phyloP scores from a whole-genome alignment of 495 filamentous ascomycete genomes.

The Hypomontagnella submonticulosa region DNA sequence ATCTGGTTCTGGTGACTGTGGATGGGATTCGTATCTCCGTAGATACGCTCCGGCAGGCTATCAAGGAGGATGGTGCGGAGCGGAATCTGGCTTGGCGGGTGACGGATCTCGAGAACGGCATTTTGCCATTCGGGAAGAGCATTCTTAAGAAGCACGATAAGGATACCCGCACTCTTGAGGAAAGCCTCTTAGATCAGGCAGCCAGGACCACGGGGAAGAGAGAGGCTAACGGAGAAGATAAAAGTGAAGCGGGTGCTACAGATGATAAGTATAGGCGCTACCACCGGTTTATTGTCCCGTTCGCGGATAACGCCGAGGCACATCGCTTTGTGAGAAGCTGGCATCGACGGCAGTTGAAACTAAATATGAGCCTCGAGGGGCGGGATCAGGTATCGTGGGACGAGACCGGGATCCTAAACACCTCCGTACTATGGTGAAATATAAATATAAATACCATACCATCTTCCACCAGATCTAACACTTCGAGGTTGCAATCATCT shows the following conservation, averaged over 20 bases:
- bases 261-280: slow-evolving; percentile 31
- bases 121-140: slow-evolving; percentile 44
- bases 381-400: slow-evolving; percentile 36
- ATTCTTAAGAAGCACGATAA: slow-evolving; percentile 34
- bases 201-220: not conserved
- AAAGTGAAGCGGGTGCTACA: not conserved
- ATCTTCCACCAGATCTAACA: not conserved
- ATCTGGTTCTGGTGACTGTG: slow-evolving; percentile 58
- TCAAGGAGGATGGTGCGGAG: slow-evolving; percentile 57
- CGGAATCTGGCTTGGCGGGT: slow-evolving; percentile 59
- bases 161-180: slow-evolving; percentile 3
- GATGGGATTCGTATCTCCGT: slow-evolving; percentile 52
- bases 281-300: slow-evolving; percentile 60
- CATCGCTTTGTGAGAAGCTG: slow-evolving; percentile 66
- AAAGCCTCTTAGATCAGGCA: slow-evolving; percentile 12
- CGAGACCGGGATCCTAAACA: slow-evolving; percentile 52
- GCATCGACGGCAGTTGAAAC: slow-evolving; percentile 60
- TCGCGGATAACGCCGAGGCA: slow-evolving; percentile 60
- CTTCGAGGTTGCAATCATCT: not conserved
- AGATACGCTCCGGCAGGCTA: slow-evolving; percentile 46
- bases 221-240: slow-evolving; percentile 2
- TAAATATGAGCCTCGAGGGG: slow-evolving; percentile 31
- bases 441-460: not conserved
- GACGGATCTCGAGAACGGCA: slow-evolving; percentile 30
- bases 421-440: slow-evolving; percentile 61